A percentile compares a stretch with the other conserved stretches of the same genome.
Evolutionary conservation across 2,329 filamentous ascomycete species (phyloP).

Genomic region (Chrysoporthe puriensis): DNA sequence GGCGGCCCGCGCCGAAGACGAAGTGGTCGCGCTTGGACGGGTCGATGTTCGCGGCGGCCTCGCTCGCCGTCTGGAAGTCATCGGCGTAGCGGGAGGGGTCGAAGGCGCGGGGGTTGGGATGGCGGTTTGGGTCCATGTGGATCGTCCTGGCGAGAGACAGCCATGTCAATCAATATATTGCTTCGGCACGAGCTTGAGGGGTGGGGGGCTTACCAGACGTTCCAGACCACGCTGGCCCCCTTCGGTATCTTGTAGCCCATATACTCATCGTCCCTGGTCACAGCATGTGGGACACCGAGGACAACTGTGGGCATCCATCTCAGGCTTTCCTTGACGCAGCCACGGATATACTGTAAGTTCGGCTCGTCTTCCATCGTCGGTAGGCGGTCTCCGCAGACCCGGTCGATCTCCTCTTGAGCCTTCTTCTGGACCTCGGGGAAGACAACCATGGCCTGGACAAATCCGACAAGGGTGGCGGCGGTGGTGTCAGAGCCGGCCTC

Average conservation of each 20-base stretch:
- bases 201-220: slow-evolving; percentile 31
- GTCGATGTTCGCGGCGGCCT: slow-evolving; percentile 37
- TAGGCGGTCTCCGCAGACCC: slow-evolving; percentile 45
- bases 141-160: slow-evolving; percentile 36
- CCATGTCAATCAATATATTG: not conserved
- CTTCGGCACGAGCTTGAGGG: not conserved
- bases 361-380: slow-evolving; percentile 44
- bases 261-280: slow-evolving; percentile 47
- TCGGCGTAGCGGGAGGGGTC: slow-evolving; percentile 44
- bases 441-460: slow-evolving; percentile 52
- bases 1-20: slow-evolving; percentile 58
- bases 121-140: slow-evolving; percentile 48
- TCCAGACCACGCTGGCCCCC: slow-evolving; percentile 45
- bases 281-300: slow-evolving; percentile 46
- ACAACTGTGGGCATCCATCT: slow-evolving; percentile 50
- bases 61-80: slow-evolving; percentile 33
- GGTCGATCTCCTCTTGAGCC: slow-evolving; percentile 46
- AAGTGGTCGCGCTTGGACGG: slow-evolving; percentile 52
- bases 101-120: slow-evolving; percentile 46
- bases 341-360: slow-evolving; percentile 47
- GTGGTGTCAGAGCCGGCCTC: slow-evolving; percentile 50
- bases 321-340: slow-evolving; percentile 47
- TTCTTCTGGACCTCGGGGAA: slow-evolving; percentile 46
- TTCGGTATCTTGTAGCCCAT: slow-evolving; percentile 51
- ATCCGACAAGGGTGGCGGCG: slow-evolving; percentile 44